Evolutionary conservation across 805 yeast species (phyloP), one percentile per base, ranked within the genome.

Genomic region (Ogataea kodamae): DNA sequence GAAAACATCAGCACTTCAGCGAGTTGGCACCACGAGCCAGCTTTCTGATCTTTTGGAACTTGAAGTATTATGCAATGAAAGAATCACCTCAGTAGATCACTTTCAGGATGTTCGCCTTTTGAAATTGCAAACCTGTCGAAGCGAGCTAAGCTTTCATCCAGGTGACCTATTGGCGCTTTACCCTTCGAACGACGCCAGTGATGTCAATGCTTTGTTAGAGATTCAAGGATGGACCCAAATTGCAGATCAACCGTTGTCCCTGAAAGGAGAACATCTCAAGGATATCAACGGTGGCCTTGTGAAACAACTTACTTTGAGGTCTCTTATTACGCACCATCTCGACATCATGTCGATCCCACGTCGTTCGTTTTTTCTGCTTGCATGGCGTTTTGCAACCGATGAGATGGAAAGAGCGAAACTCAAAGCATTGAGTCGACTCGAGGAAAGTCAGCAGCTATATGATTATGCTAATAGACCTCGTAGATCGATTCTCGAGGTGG

Each of bases 381-480:
- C 78, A 4, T 78, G 84, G 74, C 87, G 81, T 50, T 92, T 89
- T 61, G 78, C 85, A 5, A 64, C 68, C 12, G 92, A 83, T 37
- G 74, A 72, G 35, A 66, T 90, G 37, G 97, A 90, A 49, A 62
- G 66, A 21, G 92, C 79, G 31, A 84, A 86, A 49, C 65, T 92
- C 28, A 62, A 63, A 31, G 96, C 92, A 48, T 84, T 92, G 48
- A 74, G 82, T 7, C 63, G 72, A 7, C 67, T 78, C 30, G 81
- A 81, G 26, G 87, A 84, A 31, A 72, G 81, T 33, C 88, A 90
- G 53, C 96, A 85, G 35, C 59, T 89, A 27, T 90, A 78, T 55
- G 80, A 90, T 56, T 92, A 92, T 57, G 94, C 94, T n/a, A 84
- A 87, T 53, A 65, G 97, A 39, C 97, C 97, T 5, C 70, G 96